Base-by-base conservation (phyloP, 2,329 filamentous ascomycete species). In the Epichloe uncinata region DNA sequence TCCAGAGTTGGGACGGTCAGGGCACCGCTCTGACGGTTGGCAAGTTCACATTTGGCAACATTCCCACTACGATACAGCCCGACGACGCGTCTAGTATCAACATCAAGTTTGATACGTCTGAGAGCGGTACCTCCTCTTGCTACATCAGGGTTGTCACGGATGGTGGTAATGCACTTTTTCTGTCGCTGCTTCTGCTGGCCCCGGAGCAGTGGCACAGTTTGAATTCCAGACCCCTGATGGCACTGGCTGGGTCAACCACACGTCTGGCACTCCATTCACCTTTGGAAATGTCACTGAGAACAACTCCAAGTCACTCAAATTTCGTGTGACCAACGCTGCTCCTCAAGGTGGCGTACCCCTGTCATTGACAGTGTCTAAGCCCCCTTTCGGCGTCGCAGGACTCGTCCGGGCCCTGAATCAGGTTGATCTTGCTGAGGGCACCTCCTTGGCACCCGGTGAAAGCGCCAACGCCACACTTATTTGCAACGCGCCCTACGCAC, bases 301-400 rank as follows among this genome's bases (percentile, higher is more conserved):
- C 37, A 70, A 64, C 0, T 72, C 70, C 0, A 65, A 63, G 1
- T 68, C 66, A 4, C 66, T 79, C 3, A 70, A 69, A 47, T 66
- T 81, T 60, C 70, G 78, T 1, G 58, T 81, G 22, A 77, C 71
- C 36, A 81, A 81, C 57, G 66, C 61, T 2, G 76, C 73, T 4
- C 61, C 66, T 0, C 46, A 61, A 0, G 72, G 71, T 2, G 69
- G 69, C 5, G 70, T 74, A 12, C 63, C 63, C 1, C 66, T 81
- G 1, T 75, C 72, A 0, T 62, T 81, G 13, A 80, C 77, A 0
- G 75, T 82, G 2, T 81, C 78, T 0, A 82, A 82, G 57, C 76
- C 77, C 4, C 78, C 78, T 0, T 79, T 76, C 48, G 77, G 75
- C 13, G 66, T 77, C 3, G 56, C 63, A n/a, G 73, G 75, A 3